phyloP scores from a whole-genome alignment of 805 yeast genomes.

The Ogataea trehalophila region DNA sequence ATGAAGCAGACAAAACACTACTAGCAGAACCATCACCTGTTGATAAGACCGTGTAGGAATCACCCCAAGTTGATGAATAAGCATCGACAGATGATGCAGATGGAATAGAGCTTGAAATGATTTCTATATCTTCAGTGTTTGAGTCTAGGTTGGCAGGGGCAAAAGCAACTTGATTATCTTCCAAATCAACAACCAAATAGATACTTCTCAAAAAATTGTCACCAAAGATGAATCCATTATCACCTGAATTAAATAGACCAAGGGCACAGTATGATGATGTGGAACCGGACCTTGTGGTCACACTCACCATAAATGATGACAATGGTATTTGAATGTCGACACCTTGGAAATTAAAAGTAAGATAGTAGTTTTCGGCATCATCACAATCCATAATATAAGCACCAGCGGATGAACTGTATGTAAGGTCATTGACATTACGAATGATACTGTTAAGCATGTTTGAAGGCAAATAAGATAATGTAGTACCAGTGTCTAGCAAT shows the following conservation, averaged over 20 bases:
- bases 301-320: slow-evolving; percentile 16
- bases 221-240: slow-evolving; percentile 41
- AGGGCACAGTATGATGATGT: slow-evolving; percentile 38
- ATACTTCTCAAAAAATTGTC: slow-evolving; percentile 49
- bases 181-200: slow-evolving; percentile 53
- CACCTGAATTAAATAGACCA: slow-evolving; percentile 34
- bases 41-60: slow-evolving; percentile 4
- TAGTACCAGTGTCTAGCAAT: slow-evolving; percentile 55
- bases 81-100: slow-evolving; percentile 43
- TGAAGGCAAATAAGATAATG: slow-evolving; percentile 43
- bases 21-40: not conserved
- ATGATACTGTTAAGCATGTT: slow-evolving; percentile 23
- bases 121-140: slow-evolving; percentile 38
- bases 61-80: slow-evolving; percentile 40
- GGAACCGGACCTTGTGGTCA: slow-evolving; percentile 13
- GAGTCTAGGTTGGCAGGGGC: slow-evolving; percentile 41
- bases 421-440: slow-evolving; percentile 33
- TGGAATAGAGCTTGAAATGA: slow-evolving; percentile 43
- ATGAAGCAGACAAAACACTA: too few species aligned
- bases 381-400: slow-evolving; percentile 45
- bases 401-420: slow-evolving; percentile 36
- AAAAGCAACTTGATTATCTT: slow-evolving; percentile 36
- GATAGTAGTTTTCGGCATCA: slow-evolving; percentile 18
- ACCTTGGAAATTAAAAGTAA: slow-evolving; percentile 57
- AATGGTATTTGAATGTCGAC: slow-evolving; percentile 48